Evolutionary conservation across 306 rosid genomes (phyloP), one percentile per base, ranked within the genome.

Genomic region (Macrotyloma uniflorum): DNA sequence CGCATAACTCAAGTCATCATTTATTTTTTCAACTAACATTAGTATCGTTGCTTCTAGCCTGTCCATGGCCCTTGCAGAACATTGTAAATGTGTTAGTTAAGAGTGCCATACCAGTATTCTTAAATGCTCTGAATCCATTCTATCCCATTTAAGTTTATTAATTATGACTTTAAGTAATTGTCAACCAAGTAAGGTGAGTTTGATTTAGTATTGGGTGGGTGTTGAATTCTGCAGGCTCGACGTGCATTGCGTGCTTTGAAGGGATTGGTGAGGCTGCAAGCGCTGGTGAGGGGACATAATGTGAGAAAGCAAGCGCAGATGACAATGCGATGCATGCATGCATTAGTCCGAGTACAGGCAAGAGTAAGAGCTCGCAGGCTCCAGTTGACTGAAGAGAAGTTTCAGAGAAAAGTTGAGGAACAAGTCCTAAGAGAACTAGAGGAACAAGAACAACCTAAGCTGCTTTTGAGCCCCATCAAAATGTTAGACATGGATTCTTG

Each of bases 241-340:
- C 88, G 99, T 6, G 99, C 99, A 8, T 40, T 85, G 79, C 91
- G 97, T 9, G 99, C 99, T 0, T 81, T 95, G 83, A 95, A 95
- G 82, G 99, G 98, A 24, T 62, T 95, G 24, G 99, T 95, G 82
- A 88, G 97, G 74, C 72, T 95, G 30, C 99, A 95, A 50, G 99
- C 99, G 50, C 83, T 95, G 40, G 99, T 93, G 76, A 90, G 99
- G 77, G 98, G 99, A 14, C 90, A 95, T 40, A 93, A 93, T 55
- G 99, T 95, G 45, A 65, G 99, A 14, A 95, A 93, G 85, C 99
- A 95, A 88, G 98, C 99, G 8, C 93, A 89, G 23, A 84, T 91
- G 96, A 95, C 99, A 42, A 95, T 95, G 99, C 85, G 97, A 6
- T 93, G 99, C 78, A 95, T 95, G 98, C 97, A 95, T 79, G 99